Conservation (phyloP, 179 eudicot genomes). For the Vitellaria paradoxa region DNA sequence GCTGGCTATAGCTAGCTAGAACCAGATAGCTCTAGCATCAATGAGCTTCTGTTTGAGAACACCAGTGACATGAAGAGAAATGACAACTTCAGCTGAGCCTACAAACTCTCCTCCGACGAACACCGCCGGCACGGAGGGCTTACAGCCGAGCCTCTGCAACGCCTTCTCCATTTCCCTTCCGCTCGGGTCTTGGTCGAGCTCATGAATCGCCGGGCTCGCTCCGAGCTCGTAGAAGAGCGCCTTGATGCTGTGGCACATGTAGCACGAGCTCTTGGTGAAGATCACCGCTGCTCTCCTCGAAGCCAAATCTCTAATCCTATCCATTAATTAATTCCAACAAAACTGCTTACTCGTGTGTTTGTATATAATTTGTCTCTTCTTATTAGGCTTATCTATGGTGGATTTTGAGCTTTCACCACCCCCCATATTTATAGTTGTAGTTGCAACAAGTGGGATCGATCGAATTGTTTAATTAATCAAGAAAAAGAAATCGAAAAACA, state of each 20-base stretch:
- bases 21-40: constrained; percentile 39
- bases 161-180: constrained; percentile 69
- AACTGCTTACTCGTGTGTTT: too few relatives aligned
- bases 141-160: constrained; percentile 46
- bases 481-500: too few relatives aligned
- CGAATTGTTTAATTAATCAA: constrained; percentile 5
- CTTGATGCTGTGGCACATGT: constrained; percentile 58
- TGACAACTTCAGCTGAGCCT: constrained; percentile 33
- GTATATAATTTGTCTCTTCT: background rate
- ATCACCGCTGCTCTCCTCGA: constrained; percentile 56
- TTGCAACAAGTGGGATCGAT: background rate
- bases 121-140: constrained; percentile 39
- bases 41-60: constrained; percentile 23
- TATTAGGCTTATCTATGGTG: constrained; percentile 10
- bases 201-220: constrained; percentile 59
- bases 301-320: constrained; percentile 49
- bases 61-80: constrained; percentile 27
- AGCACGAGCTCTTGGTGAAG: constrained; percentile 70
- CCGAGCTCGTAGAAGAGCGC: constrained; percentile 57
- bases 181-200: constrained; percentile 45
- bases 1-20: constrained; percentile 25
- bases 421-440: constrained; percentile 20
- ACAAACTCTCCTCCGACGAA: constrained; percentile 40
- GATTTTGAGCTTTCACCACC: constrained; percentile 13
- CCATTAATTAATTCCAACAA: too few relatives aligned